These are phyloP conservation scores for Penicillium sp. DNA, from an alignment of 2,329 filamentous ascomycete species.

Conservation along the genomic window DNA sequence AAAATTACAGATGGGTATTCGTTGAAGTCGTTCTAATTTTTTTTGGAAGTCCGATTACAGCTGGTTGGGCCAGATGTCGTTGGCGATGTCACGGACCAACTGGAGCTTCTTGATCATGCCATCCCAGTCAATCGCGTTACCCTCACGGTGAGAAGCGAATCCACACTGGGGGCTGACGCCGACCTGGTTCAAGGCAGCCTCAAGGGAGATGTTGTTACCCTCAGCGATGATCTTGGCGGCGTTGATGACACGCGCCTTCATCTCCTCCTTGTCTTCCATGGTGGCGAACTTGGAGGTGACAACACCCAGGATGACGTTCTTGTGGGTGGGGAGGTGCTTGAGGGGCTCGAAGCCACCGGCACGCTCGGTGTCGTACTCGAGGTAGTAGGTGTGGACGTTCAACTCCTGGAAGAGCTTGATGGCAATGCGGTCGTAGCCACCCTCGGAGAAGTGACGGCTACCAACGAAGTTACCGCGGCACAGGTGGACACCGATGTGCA, in stretches of 20 bases:
- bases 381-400: slow-evolving; percentile 66
- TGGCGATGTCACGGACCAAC: slow-evolving; percentile 68
- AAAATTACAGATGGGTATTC: slow-evolving; percentile 16
- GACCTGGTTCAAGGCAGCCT: slow-evolving; percentile 68
- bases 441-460: slow-evolving; percentile 65
- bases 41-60: slow-evolving; percentile 30
- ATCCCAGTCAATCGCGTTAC: slow-evolving; percentile 66
- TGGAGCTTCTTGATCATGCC: slow-evolving; percentile 73
- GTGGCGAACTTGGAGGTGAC: slow-evolving; percentile 63
- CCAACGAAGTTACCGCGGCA: slow-evolving; percentile 68
- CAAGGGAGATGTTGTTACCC: slow-evolving; percentile 61
- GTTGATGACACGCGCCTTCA: slow-evolving; percentile 59
- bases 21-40: slow-evolving; percentile 4
- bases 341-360: slow-evolving; percentile 67
- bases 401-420: slow-evolving; percentile 64
- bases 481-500: slow-evolving; percentile 75
- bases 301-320: slow-evolving; percentile 64
- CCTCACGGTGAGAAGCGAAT: slow-evolving; percentile 71
- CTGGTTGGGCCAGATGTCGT: slow-evolving; percentile 67
- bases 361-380: slow-evolving; percentile 67
- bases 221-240: slow-evolving; percentile 69
- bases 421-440: slow-evolving; percentile 66
- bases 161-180: slow-evolving; percentile 71
- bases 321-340: slow-evolving; percentile 58
- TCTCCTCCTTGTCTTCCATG: slow-evolving; percentile 63